phyloP scores from a whole-genome alignment of 805 yeast species.

The Candida insectalens region DNA sequence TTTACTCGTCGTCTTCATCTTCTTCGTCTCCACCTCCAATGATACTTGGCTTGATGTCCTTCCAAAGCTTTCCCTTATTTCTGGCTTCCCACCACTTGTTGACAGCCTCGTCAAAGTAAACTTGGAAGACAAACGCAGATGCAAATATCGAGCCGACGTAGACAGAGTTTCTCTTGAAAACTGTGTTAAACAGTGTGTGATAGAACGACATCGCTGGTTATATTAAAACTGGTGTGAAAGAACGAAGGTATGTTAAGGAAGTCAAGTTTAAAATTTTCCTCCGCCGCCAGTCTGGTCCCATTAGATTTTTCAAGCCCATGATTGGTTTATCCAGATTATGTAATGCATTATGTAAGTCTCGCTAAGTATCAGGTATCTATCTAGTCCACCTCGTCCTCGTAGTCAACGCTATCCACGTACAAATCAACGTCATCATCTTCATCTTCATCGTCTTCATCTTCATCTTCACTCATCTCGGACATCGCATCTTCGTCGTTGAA shows the following conservation, averaged over 20 bases:
- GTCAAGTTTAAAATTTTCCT: neutral
- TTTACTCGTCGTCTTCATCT: conserved; percentile 32
- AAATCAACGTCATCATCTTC: conserved; percentile 5
- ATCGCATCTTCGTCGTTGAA: too few species aligned
- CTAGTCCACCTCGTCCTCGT: conserved; percentile 8
- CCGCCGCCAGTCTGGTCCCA: too few species aligned
- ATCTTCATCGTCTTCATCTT: conserved; percentile 9
- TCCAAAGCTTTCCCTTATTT: conserved; percentile 83
- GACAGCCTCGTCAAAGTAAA: conserved; percentile 56
- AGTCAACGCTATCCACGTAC: conserved; percentile 11
- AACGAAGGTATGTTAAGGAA: neutral
- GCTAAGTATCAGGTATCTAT: conserved; percentile 1
- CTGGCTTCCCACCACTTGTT: conserved; percentile 66
- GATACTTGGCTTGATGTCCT: conserved; percentile 52
- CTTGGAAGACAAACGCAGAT: conserved; percentile 81
- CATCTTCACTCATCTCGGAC: conserved; percentile 10
- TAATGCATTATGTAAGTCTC: conserved; percentile 1
- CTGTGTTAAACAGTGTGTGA: conserved; percentile 48
- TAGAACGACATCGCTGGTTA: conserved; percentile 4
- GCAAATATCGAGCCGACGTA: conserved; percentile 77
- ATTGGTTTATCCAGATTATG: neutral
- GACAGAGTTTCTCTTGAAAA: conserved; percentile 85
- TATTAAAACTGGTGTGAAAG: conserved; percentile 1
- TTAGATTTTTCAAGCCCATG: too few species aligned
- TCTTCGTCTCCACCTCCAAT: conserved; percentile 50